A percentile compares a stretch with the other conserved stretches of the same genome.
Evolutionary conservation across 805 yeast species (phyloP).

Genomic region (Candida michaelii): DNA sequence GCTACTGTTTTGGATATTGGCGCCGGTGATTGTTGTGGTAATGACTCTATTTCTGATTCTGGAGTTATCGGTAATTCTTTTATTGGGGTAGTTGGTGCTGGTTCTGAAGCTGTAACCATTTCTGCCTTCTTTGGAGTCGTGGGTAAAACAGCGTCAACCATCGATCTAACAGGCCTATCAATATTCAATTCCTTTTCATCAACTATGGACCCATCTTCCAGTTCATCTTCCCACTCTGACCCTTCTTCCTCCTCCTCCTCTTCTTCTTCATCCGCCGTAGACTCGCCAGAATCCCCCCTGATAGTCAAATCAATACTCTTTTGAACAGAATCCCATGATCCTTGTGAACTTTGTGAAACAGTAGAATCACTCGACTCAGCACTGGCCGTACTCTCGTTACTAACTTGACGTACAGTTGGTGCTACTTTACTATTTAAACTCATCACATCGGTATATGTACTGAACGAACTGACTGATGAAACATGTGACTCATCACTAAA

Average conservation of each 20-base stretch:
- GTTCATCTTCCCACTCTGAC: background rate
- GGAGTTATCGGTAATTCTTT: too few species aligned
- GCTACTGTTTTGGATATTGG: too few species aligned
- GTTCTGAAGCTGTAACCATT: background rate
- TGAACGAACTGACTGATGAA: conserved; percentile 38
- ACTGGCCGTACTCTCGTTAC: conserved; percentile 8
- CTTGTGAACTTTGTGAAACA: conserved; percentile 10
- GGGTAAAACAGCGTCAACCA: too few species aligned
- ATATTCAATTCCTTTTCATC: too few species aligned
- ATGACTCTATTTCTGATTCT: too few species aligned
- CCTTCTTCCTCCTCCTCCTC: conserved; percentile 1
- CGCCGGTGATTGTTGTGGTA: background rate
- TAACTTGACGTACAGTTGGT: conserved; percentile 5
- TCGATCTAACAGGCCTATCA: too few species aligned
- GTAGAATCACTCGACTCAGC: conserved; percentile 10
- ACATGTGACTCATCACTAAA: conserved; percentile 41
- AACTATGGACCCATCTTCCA: too few species aligned
- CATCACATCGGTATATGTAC: conserved; percentile 33
- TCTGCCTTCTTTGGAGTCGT: too few species aligned
- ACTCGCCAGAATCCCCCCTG: background rate
- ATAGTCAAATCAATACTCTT: conserved; percentile 16
- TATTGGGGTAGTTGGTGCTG: conserved; percentile 4
- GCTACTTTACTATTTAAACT: conserved; percentile 14
- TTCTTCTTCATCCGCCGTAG: background rate
- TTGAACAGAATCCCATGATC: conserved; percentile 32